Percentiles rank a stretch among this genome's conserved stretches.
Conservation (phyloP, 495 filamentous ascomycete species). For the Penicillium nucicola region DNA sequence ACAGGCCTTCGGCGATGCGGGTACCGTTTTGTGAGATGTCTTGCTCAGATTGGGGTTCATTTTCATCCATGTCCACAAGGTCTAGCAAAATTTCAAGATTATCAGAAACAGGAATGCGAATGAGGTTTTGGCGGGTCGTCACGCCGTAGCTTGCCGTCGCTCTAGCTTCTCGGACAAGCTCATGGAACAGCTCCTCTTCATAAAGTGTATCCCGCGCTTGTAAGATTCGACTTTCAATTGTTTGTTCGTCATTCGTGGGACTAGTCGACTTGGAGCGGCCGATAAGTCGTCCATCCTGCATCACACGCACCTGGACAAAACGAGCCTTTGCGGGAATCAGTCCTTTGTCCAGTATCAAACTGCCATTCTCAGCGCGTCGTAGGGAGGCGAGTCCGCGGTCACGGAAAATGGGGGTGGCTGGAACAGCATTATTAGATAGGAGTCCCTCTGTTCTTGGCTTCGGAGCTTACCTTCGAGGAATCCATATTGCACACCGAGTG, state of each 20-base stretch:
- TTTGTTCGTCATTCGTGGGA: slow-evolving; percentile 23
- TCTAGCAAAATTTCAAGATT: slow-evolving; percentile 60
- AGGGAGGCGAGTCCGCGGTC: slow-evolving; percentile 75
- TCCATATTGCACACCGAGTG: slow-evolving; percentile 82
- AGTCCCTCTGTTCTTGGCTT: neutral
- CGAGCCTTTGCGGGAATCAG: slow-evolving; percentile 53
- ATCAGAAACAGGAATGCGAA: slow-evolving; percentile 53
- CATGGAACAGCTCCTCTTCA: slow-evolving; percentile 91
- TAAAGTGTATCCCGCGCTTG: slow-evolving; percentile 85
- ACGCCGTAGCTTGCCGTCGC: slow-evolving; percentile 63
- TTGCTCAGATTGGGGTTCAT: slow-evolving; percentile 5
- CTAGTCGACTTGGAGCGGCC: slow-evolving; percentile 38
- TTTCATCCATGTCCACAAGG: slow-evolving; percentile 56
- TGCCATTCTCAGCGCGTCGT: slow-evolving; percentile 69
- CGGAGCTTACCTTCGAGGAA: slow-evolving; percentile 64
- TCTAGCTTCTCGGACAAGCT: slow-evolving; percentile 78
- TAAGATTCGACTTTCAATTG: slow-evolving; percentile 64
- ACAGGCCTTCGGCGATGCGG: slow-evolving; percentile 52
- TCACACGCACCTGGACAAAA: slow-evolving; percentile 60
- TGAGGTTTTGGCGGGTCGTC: slow-evolving; percentile 52
- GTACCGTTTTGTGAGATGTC: slow-evolving; percentile 19
- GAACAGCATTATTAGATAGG: slow-evolving; percentile 1
- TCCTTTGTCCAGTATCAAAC: slow-evolving; percentile 69
- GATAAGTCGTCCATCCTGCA: slow-evolving; percentile 36
- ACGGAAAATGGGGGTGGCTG: slow-evolving; percentile 70